Percentiles rank a stretch among this genome's conserved stretches.
Evolutionary conservation across 1,139 yeast genomes (phyloP).

Genomic region (Candida sp.): DNA sequence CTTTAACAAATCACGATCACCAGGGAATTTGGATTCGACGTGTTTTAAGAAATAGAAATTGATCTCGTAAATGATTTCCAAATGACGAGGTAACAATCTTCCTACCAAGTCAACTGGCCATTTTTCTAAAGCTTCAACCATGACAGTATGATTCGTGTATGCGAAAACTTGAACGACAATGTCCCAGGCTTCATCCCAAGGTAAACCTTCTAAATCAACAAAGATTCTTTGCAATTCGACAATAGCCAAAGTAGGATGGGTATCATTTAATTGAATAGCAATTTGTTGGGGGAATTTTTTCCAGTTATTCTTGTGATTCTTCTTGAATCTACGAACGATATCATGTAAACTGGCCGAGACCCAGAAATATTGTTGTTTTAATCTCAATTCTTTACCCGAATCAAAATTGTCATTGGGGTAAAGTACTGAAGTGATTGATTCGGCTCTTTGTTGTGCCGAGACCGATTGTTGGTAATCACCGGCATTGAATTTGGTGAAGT

Average conservation of each 20-base stretch:
- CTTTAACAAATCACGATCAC: slow-evolving; percentile 58
- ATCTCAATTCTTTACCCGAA: slow-evolving; percentile 86
- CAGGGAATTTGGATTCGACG: slow-evolving; percentile 76
- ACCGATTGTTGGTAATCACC: slow-evolving; percentile 94
- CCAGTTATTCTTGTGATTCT: slow-evolving; percentile 71
- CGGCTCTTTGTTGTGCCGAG: slow-evolving; percentile 81
- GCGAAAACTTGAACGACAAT: slow-evolving; percentile 82
- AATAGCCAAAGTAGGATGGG: slow-evolving; percentile 91
- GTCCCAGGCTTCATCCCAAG: slow-evolving; percentile 84
- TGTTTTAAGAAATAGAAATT: slow-evolving; percentile 74
- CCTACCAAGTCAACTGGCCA: slow-evolving; percentile 89
- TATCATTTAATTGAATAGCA: slow-evolving; percentile 92
- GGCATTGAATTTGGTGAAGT: slow-evolving; percentile 84
- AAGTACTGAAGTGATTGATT: slow-evolving; percentile 85
- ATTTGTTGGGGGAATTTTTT: slow-evolving; percentile 77
- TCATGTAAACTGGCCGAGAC: slow-evolving; percentile 93
- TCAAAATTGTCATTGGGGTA: slow-evolving; percentile 94
- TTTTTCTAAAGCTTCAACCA: slow-evolving; percentile 93
- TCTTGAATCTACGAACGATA: slow-evolving; percentile 86
- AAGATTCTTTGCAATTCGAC: slow-evolving; percentile 87
- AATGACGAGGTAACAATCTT: slow-evolving; percentile 81
- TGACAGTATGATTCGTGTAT: slow-evolving; percentile 92
- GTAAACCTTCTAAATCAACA: slow-evolving; percentile 77
- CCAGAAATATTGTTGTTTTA: slow-evolving; percentile 97
- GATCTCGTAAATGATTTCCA: slow-evolving; percentile 87